Evolutionary conservation across 495 filamentous ascomycete genomes (phyloP).

Genomic region (Pyronema domesticum): DNA sequence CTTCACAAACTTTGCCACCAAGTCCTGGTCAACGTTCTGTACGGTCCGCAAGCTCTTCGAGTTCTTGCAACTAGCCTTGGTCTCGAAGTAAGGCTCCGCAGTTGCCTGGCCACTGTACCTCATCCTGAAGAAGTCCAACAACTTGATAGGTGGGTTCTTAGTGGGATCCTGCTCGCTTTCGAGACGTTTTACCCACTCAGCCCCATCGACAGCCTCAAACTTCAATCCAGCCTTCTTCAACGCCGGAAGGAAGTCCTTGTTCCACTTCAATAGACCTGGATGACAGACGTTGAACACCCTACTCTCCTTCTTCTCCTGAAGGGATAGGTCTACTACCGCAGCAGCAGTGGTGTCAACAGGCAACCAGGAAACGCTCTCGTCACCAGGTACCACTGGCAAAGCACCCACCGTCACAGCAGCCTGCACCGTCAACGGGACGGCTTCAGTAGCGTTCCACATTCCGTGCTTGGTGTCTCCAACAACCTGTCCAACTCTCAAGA

Average conservation of each 20-base stretch:
- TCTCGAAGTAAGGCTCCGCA: constrained; percentile 11
- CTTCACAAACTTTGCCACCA: constrained; percentile 12
- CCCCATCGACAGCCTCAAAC: constrained; percentile 30
- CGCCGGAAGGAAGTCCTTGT: constrained; percentile 29
- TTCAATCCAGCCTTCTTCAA: constrained; percentile 26
- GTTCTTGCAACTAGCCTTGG: constrained; percentile 8
- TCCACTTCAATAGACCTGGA: constrained; percentile 31
- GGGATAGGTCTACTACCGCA: constrained; percentile 27
- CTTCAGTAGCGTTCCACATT: constrained; percentile 46
- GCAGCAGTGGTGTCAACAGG: constrained; percentile 34
- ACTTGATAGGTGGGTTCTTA: constrained; percentile 31
- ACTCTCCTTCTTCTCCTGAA: neutral
- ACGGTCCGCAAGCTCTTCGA: constrained; percentile 4
- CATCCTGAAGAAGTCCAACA: constrained; percentile 31
- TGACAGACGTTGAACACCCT: constrained; percentile 34
- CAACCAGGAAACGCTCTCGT: constrained; percentile 36
- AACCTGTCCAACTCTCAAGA: constrained; percentile 43
- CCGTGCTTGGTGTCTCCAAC: constrained; percentile 36
- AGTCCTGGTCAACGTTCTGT: constrained; percentile 6
- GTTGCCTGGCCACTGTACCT: constrained; percentile 23
- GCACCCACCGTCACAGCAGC: constrained; percentile 31
- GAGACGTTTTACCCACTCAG: constrained; percentile 31
- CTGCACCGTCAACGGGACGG: constrained; percentile 41
- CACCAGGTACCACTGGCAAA: constrained; percentile 30
- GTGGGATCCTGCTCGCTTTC: constrained; percentile 26